A percentile compares a stretch with the other conserved stretches of the same genome.
phyloP scores from a whole-genome alignment of 306 rosid genomes.

The Abrus pulchellus region DNA sequence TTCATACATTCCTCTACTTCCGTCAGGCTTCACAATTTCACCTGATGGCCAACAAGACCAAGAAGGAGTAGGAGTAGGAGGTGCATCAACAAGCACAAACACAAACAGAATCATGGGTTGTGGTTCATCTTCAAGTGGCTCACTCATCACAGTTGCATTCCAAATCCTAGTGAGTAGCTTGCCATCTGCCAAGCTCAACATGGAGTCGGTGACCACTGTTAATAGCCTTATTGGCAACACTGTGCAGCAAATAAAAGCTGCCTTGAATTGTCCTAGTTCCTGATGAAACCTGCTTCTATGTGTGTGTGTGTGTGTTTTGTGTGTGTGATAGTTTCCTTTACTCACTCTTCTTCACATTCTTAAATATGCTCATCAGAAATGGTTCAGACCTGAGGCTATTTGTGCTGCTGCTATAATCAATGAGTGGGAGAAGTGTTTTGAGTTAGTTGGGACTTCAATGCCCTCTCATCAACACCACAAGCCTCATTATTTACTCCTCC shows the following conservation, averaged over 20 bases:
- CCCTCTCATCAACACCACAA: constrained; percentile 68
- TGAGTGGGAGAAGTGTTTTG: constrained; percentile 60
- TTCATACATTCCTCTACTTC: constrained; percentile 82
- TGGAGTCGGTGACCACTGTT: constrained; percentile 90
- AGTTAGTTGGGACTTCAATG: constrained; percentile 88
- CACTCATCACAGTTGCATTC: constrained; percentile 83
- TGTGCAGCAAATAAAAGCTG: constrained; percentile 85
- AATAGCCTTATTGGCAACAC: constrained; percentile 85
- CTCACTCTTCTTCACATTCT: constrained; percentile 41
- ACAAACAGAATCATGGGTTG: constrained; percentile 43
- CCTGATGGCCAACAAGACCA: constrained; percentile 66
- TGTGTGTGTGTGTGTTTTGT: no score
- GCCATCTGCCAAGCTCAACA: constrained; percentile 83
- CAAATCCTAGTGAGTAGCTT: constrained; percentile 86
- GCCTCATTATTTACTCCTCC: constrained; percentile 71
- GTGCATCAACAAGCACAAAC: constrained; percentile 69
- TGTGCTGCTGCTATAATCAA: constrained; percentile 60
- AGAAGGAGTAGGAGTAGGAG: constrained; percentile 41
- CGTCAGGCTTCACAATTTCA: constrained; percentile 83
- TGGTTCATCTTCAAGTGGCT: constrained; percentile 43
- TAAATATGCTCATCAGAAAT: constrained; percentile 64
- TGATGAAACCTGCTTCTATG: constrained; percentile 45
- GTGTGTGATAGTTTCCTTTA: not conserved
- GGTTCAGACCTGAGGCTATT: constrained; percentile 47
- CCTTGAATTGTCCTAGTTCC: constrained; percentile 85